Evolutionary conservation across 2,329 filamentous ascomycete genomes (phyloP), one percentile per base, ranked within the genome.

Genomic region (Colletotrichum tropicale): DNA sequence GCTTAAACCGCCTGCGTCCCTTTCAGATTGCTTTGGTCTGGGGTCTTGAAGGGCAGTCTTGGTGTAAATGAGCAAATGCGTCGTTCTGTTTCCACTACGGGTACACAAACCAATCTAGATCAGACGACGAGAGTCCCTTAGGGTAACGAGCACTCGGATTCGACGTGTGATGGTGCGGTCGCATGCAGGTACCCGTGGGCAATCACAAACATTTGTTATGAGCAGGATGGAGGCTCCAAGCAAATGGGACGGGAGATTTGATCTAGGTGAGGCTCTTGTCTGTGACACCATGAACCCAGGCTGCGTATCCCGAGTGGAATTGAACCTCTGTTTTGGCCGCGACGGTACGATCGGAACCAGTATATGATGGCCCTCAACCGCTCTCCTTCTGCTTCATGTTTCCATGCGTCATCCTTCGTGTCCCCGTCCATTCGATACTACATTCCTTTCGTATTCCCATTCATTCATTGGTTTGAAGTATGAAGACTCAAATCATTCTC

Each of bases 401-500:
- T 8, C 8, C 2, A 30, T 13, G 6, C 34, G 15, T 15, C 26
- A 32, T 32, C 3, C 28, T 15, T 32, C 16, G 32, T 2, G 26
- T 16, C 56, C 5, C 43, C 8, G 18, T 15, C 7, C 36, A 48
- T n/a, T 13, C 4, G 5, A n/a, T 1, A 10, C 9, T 15, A 9
- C 8, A 0, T 32, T 16, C 15, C 2, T n/a, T 52, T 21, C 10
- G 16, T 55, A n/a, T n/a, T n/a, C 9, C 7, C n/a, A n/a, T 55
- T 36, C 61, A 26, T 60, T 71, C 24, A 8, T 34, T 55, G 15
- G n/a, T n/a, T 30, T 4, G 3, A 38, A 67, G 30, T 12, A 77
- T 77, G 75, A 77, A 77, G 72, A 71, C 75, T 24, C 66, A 68
- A 16, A 8, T 61, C 10, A 13, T 71, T 48, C 60, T 77, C 68